These are phyloP conservation scores for Alternaria burnsii DNA, from an alignment of 2,329 filamentous ascomycete genomes.

Conservation along the genomic window DNA sequence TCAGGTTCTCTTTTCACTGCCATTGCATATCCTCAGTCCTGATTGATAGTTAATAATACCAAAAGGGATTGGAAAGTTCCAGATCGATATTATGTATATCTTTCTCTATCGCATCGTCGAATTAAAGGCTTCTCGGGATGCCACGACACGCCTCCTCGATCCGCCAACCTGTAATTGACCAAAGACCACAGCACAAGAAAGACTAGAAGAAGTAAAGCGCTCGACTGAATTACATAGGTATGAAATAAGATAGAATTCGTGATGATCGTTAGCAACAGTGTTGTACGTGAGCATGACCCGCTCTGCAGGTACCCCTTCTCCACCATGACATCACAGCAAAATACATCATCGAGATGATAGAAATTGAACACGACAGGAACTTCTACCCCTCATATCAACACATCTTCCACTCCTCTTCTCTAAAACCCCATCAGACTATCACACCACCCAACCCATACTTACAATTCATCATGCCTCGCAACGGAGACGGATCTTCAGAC, in stretches of 20 bases:
- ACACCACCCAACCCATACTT: background rate
- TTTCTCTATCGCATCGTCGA: background rate
- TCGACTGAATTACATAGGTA: background rate
- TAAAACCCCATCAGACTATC: background rate
- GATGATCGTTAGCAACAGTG: background rate
- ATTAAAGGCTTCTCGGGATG: background rate
- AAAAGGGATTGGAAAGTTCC: background rate
- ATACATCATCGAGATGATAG: conserved; percentile 11
- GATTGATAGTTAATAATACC: background rate
- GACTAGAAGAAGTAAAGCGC: background rate
- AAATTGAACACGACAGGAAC: background rate
- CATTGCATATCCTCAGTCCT: no score
- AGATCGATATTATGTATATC: background rate
- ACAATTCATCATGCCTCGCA: conserved; percentile 49
- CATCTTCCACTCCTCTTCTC: background rate
- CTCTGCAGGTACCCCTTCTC: conserved; percentile 6
- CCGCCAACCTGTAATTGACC: background rate
- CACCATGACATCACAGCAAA: conserved; percentile 18
- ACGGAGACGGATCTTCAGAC: conserved; percentile 53
- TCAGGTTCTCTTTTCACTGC: background rate
- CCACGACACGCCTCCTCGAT: background rate
- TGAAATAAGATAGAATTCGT: background rate
- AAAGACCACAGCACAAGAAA: background rate
- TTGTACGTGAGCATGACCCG: background rate
- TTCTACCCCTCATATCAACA: background rate